Conservation (phyloP, 345 rosid species). For the Populus nigra region DNA sequence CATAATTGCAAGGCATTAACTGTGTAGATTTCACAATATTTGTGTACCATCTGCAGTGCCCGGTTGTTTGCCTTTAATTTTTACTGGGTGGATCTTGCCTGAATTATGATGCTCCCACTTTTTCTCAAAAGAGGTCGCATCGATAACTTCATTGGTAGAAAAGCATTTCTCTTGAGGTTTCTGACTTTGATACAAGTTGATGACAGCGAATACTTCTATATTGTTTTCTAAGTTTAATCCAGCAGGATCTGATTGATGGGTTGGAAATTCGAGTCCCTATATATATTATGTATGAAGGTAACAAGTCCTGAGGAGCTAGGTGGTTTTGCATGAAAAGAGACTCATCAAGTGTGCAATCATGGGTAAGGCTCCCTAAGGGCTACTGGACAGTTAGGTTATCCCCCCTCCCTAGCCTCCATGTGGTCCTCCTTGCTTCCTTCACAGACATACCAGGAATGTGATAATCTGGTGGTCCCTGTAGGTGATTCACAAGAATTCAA, state of each 20-base stretch:
- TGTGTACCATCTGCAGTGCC: neutral
- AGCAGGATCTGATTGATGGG: neutral
- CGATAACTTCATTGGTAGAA: neutral
- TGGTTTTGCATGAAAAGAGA: constrained; percentile 5
- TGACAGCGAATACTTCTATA: neutral
- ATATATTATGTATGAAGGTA: constrained; percentile 8
- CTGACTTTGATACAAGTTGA: constrained; percentile 1
- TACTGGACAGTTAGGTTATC: neutral
- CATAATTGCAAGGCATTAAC: constrained; percentile 1
- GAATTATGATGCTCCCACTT: constrained; percentile 11
- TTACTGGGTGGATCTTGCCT: neutral
- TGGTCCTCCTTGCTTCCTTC: constrained; percentile 11
- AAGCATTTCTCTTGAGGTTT: neutral
- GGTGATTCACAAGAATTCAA: neutral
- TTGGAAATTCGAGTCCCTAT: neutral
- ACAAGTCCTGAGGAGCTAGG: neutral
- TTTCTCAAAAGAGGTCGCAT: neutral
- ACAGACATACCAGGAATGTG: neutral
- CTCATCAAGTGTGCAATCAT: constrained; percentile 2
- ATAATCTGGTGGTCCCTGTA: neutral
- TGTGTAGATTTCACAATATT: neutral
- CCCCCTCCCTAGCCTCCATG: neutral
- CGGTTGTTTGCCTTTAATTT: constrained; percentile 2
- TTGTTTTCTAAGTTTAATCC: neutral
- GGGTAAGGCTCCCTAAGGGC: neutral